Evolutionary conservation across 306 rosid species (phyloP), one percentile per base, ranked within the genome.

Genomic region (Potentilla sterilis): DNA sequence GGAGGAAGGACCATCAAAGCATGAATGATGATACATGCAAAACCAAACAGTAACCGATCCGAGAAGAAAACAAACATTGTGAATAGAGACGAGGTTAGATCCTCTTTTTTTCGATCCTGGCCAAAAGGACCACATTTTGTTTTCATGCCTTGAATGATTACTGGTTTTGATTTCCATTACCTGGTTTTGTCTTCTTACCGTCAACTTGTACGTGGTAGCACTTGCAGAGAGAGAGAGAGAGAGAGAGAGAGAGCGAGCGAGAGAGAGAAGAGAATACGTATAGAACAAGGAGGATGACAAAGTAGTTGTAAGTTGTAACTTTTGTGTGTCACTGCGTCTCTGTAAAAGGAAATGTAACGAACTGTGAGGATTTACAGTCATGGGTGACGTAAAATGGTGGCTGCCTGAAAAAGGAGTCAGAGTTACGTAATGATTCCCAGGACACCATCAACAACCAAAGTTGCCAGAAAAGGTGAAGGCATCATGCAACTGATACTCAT

Each of bases 121-220:
- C 44, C 4, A 67, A 35, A 41, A 32, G 83, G 79, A 79, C 83
- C 83, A 67, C 79, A 34, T 34, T 22, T 19, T 58, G 62, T 21
- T 52, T 41, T 68, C 73, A 40, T 72, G 70, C 69, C 65, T 34
- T 28, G 7, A 32, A 73, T 73, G 21, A 44, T 67, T 44, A 43
- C 42, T 66, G 22, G 54, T 32, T 34, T 19, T 48, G 35, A n/a
- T 37, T 72, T 54, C 37, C 8, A 28, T 54, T 14, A 47, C 73
- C n/a, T 47, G 28, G 46, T 4, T 47, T 47, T 47, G 24, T 38
- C 24, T 37, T 37, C 13, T 8, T 16, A 34, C 4, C 19, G 1
- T 32, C 44, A 35, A 38, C 69, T 34, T 38, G 8, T 37, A 38
- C 21, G 24, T 64, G 69, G 69, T 61, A 38, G 43, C 69, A 37